Conservation (phyloP, 2,329 filamentous ascomycete genomes). For the Leptographium flavum region DNA sequence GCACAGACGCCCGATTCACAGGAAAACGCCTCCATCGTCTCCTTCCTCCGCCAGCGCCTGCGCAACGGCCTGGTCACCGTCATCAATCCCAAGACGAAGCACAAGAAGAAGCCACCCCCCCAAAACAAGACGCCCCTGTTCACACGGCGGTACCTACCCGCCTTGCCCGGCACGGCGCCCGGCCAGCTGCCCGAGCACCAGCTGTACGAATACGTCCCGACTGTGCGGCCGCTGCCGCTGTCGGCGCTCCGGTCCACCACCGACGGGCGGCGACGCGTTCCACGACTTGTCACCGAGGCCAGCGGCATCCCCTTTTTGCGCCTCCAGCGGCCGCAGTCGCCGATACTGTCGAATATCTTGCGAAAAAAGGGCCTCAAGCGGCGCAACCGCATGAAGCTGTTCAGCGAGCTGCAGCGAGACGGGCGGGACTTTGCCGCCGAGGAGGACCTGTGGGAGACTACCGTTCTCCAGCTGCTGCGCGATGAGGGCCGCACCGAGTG, state of each 20-base stretch:
- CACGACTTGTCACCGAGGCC: conserved; percentile 37
- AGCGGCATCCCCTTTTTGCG: conserved; percentile 50
- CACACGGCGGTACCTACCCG: conserved; percentile 11
- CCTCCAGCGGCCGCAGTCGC: conserved; percentile 49
- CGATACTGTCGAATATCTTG: conserved; percentile 42
- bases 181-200: neutral
- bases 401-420: conserved; percentile 26
- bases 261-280: conserved; percentile 36
- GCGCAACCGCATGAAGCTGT: conserved; percentile 23
- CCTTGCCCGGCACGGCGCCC: conserved; percentile 9
- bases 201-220: conserved; percentile 28
- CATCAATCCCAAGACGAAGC: neutral
- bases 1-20: conserved; percentile 22
- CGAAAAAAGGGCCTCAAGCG: conserved; percentile 32
- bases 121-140: conserved; percentile 17
- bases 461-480: conserved; percentile 20
- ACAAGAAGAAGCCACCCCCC: conserved; percentile 8
- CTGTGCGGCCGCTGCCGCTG: conserved; percentile 32
- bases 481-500: neutral
- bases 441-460: conserved; percentile 36
- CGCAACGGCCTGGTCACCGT: conserved; percentile 7
- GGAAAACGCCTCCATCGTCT: conserved; percentile 26
- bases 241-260: conserved; percentile 29
- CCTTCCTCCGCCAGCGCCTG: conserved; percentile 23
- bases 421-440: conserved; percentile 13